These are phyloP conservation scores for Xylaria sp. DNA, from an alignment of 2,329 filamentous ascomycete genomes.

Conservation along the genomic window DNA sequence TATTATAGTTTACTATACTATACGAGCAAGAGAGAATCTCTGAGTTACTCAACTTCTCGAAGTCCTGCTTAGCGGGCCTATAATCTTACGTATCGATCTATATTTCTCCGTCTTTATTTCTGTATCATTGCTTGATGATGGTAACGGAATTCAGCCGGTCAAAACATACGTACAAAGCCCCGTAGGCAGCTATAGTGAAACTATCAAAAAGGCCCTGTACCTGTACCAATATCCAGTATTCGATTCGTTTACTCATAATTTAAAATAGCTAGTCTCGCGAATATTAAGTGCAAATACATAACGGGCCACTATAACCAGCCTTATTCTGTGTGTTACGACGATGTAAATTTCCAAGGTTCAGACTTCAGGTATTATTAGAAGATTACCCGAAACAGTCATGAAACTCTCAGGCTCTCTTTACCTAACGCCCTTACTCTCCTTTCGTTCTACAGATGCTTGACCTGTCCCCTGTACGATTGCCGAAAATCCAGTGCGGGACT, in stretches of 20 bases:
- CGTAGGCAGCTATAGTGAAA: not conserved
- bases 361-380: not conserved
- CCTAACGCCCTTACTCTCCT: not conserved
- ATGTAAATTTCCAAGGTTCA: not conserved
- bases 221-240: not conserved
- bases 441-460: not conserved
- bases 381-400: not conserved
- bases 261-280: not conserved
- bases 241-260: not conserved
- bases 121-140: not conserved
- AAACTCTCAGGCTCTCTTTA: not conserved
- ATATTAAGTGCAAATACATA: not conserved
- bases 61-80: not conserved
- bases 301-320: not conserved
- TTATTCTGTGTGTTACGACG: not conserved
- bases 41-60: not conserved
- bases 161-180: not conserved
- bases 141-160: no score
- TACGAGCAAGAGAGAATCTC: not conserved
- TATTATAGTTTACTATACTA: not conserved
- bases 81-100: not conserved
- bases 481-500: slow-evolving; percentile 24
- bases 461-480: slow-evolving; percentile 16
- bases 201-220: not conserved
- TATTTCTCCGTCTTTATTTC: not conserved